Percentiles rank a stretch among this genome's conserved stretches.
Evolutionary conservation across 306 rosid species (phyloP).

Genomic region (Alnus rubra): DNA sequence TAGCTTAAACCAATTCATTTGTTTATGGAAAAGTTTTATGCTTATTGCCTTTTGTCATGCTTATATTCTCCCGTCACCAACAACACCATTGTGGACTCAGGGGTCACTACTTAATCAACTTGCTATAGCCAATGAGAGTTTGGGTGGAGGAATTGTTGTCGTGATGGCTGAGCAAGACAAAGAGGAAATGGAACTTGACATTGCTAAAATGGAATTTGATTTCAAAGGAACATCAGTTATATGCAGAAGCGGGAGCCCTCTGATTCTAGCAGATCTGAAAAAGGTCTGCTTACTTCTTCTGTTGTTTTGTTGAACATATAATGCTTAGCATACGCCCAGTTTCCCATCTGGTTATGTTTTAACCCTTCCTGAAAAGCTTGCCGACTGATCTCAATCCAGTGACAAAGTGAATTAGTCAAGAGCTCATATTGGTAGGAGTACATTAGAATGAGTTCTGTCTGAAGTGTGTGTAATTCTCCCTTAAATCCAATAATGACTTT

Average conservation of each 20-base stretch:
- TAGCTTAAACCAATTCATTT: not conserved
- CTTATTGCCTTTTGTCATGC: constrained; percentile 14
- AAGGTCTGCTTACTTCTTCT: constrained; percentile 49
- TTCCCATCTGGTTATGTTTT: not conserved
- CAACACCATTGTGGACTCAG: constrained; percentile 39
- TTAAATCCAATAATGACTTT: not conserved
- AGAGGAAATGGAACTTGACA: constrained; percentile 95
- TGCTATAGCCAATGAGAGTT: constrained; percentile 87
- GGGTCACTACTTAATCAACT: constrained; percentile 88
- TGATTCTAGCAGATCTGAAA: constrained; percentile 86
- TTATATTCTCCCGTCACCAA: constrained; percentile 14
- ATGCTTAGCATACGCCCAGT: not conserved
- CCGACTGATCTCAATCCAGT: not conserved
- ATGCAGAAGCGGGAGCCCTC: constrained; percentile 93
- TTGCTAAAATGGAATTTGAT: constrained; percentile 91
- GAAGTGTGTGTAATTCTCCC: not conserved
- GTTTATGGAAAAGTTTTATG: constrained; percentile 13
- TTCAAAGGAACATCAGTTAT: constrained; percentile 89
- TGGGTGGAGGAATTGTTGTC: constrained; percentile 84
- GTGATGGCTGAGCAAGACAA: constrained; percentile 97
- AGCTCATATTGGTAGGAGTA: not conserved
- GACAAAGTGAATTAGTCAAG: not conserved
- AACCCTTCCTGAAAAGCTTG: not conserved
- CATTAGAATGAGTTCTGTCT: not conserved
- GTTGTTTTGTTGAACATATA: constrained; percentile 10